These are phyloP conservation scores for Kappamyces sp. DNA, from an alignment of 192 early-diverging fungal species.

Conservation along the genomic window DNA sequence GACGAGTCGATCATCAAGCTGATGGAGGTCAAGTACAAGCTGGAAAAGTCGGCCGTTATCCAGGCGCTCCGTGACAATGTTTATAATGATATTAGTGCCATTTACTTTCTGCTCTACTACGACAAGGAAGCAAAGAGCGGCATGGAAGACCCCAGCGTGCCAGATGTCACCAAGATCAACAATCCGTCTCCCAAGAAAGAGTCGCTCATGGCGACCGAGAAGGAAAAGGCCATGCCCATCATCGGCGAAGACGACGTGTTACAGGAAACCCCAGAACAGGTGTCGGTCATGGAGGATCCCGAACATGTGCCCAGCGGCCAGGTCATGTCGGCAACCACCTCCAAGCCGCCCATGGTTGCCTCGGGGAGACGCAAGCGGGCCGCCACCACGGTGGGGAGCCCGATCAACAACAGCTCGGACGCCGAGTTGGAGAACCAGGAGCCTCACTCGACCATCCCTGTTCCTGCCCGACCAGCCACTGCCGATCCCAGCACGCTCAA, in stretches of 20 bases:
- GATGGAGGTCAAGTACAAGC: slow-evolving; percentile 49
- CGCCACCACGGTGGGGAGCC: background rate
- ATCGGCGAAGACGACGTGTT: slow-evolving; percentile 40
- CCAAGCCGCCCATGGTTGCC: background rate
- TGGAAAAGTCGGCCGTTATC: slow-evolving; percentile 43
- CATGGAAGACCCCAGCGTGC: background rate
- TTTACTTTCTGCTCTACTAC: slow-evolving; percentile 61
- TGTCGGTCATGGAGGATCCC: background rate
- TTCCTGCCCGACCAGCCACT: slow-evolving; percentile 5
- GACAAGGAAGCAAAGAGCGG: slow-evolving; percentile 38
- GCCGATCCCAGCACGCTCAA: slow-evolving; percentile 4
- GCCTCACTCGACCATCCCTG: too few species aligned
- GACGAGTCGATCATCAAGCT: slow-evolving; percentile 50
- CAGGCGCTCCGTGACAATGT: slow-evolving; percentile 47
- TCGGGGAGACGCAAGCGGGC: slow-evolving; percentile 8
- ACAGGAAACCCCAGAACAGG: slow-evolving; percentile 11
- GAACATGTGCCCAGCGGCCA: too few species aligned
- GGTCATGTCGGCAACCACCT: too few species aligned
- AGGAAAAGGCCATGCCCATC: slow-evolving; percentile 21
- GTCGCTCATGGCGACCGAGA: slow-evolving; percentile 15
- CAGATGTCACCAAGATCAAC: slow-evolving; percentile 9
- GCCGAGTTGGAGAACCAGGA: too few species aligned
- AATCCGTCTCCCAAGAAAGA: slow-evolving; percentile 16
- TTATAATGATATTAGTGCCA: slow-evolving; percentile 51
- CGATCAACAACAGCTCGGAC: too few species aligned